Base-by-base conservation (phyloP, 345 rosid species). In the Tarenaya hassleriana region DNA sequence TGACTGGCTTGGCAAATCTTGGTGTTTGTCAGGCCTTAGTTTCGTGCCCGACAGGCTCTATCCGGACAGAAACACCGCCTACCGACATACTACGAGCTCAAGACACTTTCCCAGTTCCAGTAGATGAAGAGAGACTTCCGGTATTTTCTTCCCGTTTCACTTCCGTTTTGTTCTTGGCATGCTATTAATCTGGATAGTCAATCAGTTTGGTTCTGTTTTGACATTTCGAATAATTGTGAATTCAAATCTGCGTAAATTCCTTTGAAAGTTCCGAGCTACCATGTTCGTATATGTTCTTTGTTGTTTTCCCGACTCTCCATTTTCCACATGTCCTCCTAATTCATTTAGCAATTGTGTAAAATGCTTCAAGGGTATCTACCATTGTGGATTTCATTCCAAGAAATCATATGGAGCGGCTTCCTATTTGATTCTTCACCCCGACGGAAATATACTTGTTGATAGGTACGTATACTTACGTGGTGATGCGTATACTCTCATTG, bases 361-460 rank as follows among this genome's bases (percentile, higher is more conserved):
- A 44, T 37, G 33, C 60, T 60, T 73, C n/a, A n/a, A 81, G 88
- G 88, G 80, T 3, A 69, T 81, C 34, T 78, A 67, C 47, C 88
- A 81, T 52, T 81, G 84, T 55, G 88, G 88, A 8, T 78, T 78
- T 68, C 88, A 81, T 71, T 78, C 88, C 34, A 74, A 71, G 55
- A 74, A 81, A 41, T 78, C 88, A 10, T 81, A 19, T 1, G 88
- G 88, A 56, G 88, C 88, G 46, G 39, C 84, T 43, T 60, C 84
- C 45, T 81, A 67, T 68, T 56, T 81, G 71, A 75, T 81, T 12
- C 51, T 78, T 61, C 84, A 48, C 24, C 72, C 60, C 27, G 76
- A 78, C 50, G 88, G 88, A 70, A 78, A 81, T 63, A 63, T 81
- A 53, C 72, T 81, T 54, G 63, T 81, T 48, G 84, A 81, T 50